Conservation (phyloP, 2,329 filamentous ascomycete species). For the Cercospora zeina region DNA sequence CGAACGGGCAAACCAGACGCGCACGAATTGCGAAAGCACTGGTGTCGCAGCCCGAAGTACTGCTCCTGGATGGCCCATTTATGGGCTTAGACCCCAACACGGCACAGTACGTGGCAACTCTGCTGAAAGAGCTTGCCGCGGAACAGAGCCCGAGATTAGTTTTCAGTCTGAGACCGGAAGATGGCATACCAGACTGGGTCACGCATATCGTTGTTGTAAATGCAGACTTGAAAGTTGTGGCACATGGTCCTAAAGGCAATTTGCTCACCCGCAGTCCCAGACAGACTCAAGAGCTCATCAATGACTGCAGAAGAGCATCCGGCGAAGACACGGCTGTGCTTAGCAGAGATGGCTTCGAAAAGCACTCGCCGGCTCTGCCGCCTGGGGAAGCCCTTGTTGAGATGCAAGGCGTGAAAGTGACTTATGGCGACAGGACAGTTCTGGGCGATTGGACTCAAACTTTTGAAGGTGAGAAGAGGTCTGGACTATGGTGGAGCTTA, state of each 20-base stretch:
- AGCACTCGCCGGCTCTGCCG: conserved; percentile 28
- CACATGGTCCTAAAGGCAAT: conserved; percentile 64
- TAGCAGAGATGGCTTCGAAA: conserved; percentile 38
- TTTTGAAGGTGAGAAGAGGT: conserved; percentile 47
- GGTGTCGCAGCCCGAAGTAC: conserved; percentile 72
- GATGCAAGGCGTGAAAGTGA: conserved; percentile 80
- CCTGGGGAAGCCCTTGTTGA: conserved; percentile 74
- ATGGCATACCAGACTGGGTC: conserved; percentile 85
- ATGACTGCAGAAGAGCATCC: background rate
- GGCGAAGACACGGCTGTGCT: conserved; percentile 5
- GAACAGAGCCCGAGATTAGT: conserved; percentile 70
- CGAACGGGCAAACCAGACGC: conserved; percentile 87
- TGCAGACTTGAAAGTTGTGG: conserved; percentile 63
- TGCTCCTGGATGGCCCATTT: conserved; percentile 90
- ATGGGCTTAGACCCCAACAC: conserved; percentile 93
- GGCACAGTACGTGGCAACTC: conserved; percentile 66
- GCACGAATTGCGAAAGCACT: conserved; percentile 86
- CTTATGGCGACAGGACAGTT: conserved; percentile 74
- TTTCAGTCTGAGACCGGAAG: conserved; percentile 78
- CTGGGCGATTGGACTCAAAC: conserved; percentile 77
- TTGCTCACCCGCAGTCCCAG: background rate
- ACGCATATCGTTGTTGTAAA: conserved; percentile 77
- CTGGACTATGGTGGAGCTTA: conserved; percentile 79
- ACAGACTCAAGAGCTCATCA: background rate
- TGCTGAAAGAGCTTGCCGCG: conserved; percentile 69